Conservation (phyloP, 129 eudicot genomes). For the Apium graveolens region DNA sequence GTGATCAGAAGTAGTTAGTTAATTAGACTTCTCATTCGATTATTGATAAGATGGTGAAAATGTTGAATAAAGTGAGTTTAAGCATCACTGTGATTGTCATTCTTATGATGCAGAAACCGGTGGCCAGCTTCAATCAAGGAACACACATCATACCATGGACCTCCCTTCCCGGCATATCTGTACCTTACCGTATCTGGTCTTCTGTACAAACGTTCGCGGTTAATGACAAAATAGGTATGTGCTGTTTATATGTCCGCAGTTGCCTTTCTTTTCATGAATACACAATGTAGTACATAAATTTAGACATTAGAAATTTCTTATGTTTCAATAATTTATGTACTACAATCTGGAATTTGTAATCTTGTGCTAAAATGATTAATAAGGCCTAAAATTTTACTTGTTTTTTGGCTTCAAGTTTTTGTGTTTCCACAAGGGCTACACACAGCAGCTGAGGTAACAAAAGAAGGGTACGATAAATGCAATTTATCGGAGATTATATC, state of each 20-base stretch:
- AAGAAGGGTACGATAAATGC: conserved; percentile 25
- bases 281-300: background rate
- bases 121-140: background rate
- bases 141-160: conserved; percentile 21
- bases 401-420: conserved; percentile 19
- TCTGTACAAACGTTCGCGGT: conserved; percentile 15
- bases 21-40: background rate
- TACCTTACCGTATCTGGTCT: conserved; percentile 34
- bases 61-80: background rate
- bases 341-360: background rate
- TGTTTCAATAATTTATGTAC: too few relatives aligned
- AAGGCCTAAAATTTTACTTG: background rate
- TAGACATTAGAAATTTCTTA: too few relatives aligned
- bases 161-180: conserved; percentile 19
- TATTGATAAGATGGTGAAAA: background rate
- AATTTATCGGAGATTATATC: conserved; percentile 11
- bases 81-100: background rate
- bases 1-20: background rate
- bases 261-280: background rate
- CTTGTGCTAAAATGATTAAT: background rate
- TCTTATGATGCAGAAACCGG: background rate
- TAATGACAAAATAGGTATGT: conserved; percentile 36
- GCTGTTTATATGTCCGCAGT: background rate
- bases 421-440: conserved; percentile 19
- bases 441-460: conserved; percentile 29